Evolutionary conservation across 495 filamentous ascomycete genomes (phyloP).

Genomic region (Lophiotrema nucula): DNA sequence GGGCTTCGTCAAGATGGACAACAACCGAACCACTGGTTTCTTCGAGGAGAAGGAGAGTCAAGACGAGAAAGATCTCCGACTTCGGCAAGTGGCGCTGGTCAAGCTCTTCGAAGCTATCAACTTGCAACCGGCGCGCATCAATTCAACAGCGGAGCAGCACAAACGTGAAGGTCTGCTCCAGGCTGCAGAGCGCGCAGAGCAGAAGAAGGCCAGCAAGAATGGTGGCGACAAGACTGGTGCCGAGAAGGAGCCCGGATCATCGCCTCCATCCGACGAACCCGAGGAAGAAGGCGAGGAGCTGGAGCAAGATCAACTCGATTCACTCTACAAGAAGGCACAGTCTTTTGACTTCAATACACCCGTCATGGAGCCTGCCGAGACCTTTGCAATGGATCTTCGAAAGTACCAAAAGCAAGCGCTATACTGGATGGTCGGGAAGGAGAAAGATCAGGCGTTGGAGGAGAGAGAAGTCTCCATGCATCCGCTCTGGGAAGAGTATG

Average conservation of each 20-base stretch:
- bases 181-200: slow-evolving; percentile 81
- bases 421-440: slow-evolving; percentile 93
- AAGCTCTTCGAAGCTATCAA: slow-evolving; percentile 87
- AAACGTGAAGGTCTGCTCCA: slow-evolving; percentile 79
- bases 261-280: slow-evolving; percentile 61
- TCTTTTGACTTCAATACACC: slow-evolving; percentile 94
- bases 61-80: slow-evolving; percentile 79
- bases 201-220: slow-evolving; percentile 53
- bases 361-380: slow-evolving; percentile 73
- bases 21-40: slow-evolving; percentile 68
- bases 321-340: slow-evolving; percentile 92
- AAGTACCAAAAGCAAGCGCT: slow-evolving; percentile 95
- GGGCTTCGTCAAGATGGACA: slow-evolving; percentile 58
- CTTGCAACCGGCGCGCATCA: slow-evolving; percentile 68
- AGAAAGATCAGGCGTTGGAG: slow-evolving; percentile 68
- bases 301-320: slow-evolving; percentile 92
- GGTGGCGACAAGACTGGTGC: slow-evolving; percentile 36
- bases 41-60: slow-evolving; percentile 82
- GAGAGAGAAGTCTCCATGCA: slow-evolving; percentile 78
- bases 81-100: slow-evolving; percentile 83
- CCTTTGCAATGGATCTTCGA: slow-evolving; percentile 78
- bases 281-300: slow-evolving; percentile 87
- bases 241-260: slow-evolving; percentile 36
- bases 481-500: slow-evolving; percentile 94
- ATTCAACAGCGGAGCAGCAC: slow-evolving; percentile 72